A percentile compares a stretch with the other conserved stretches of the same genome.
Conservation (phyloP, 225 moss, liverwort and hornwort genomes). For the Sphagnum contortum region DNA sequence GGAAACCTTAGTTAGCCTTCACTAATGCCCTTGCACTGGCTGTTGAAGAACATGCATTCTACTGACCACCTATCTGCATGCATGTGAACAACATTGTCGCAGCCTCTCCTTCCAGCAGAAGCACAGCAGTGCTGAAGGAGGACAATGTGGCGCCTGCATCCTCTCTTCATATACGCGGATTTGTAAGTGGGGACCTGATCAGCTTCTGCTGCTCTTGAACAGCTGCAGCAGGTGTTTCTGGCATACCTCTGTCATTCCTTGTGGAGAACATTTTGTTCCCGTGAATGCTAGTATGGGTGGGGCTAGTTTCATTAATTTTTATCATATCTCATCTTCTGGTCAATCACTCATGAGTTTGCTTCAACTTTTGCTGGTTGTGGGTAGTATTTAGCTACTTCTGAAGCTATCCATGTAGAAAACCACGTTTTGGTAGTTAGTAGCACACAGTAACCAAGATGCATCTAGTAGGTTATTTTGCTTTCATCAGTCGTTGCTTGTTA, state of each 20-base stretch:
- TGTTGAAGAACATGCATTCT: constrained; percentile 38
- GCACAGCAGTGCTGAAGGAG: constrained; percentile 76
- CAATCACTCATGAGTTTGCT: no score
- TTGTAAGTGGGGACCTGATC: constrained; percentile 95
- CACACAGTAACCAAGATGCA: no score
- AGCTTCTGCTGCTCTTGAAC: constrained; percentile 92
- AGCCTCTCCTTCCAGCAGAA: constrained; percentile 99
- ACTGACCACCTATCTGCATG: constrained; percentile 99
- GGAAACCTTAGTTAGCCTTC: neutral
- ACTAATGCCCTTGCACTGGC: constrained; percentile 27
- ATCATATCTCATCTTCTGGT: no score
- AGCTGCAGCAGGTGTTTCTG: constrained; percentile 98
- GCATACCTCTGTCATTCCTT: constrained; percentile 81
- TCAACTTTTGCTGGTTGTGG: no score
- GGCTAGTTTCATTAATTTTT: no score
- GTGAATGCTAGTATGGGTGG: constrained; percentile 3
- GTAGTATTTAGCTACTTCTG: no score
- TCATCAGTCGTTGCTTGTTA: no score
- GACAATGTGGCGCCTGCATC: constrained; percentile 51
- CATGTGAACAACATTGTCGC: constrained; percentile 99
- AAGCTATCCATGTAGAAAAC: no score
- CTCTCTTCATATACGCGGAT: constrained; percentile 76
- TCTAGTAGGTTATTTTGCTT: no score
- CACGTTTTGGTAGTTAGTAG: no score
- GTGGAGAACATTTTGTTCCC: constrained; percentile 32